Evolutionary conservation across 2,329 filamentous ascomycete genomes (phyloP).

Genomic region (Alternaria triticina): DNA sequence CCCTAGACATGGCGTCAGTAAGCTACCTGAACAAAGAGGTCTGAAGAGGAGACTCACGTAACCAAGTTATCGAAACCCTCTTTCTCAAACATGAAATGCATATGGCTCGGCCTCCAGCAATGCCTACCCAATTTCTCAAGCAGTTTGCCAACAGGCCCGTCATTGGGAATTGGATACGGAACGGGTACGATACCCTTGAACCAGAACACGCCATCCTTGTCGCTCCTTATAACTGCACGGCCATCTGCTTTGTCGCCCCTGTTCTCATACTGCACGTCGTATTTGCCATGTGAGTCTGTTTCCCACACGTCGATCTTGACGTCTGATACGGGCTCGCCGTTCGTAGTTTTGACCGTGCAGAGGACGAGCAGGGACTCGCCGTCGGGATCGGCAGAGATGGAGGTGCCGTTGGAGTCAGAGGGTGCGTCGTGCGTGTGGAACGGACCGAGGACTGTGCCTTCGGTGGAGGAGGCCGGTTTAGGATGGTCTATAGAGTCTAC

Average conservation of each 20-base stretch:
- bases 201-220: slow-evolving; percentile 78
- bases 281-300: slow-evolving; percentile 79
- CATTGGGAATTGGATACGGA: slow-evolving; percentile 82
- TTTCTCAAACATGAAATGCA: slow-evolving; percentile 70
- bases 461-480: slow-evolving; percentile 72
- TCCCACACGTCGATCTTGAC: slow-evolving; percentile 86
- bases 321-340: slow-evolving; percentile 66
- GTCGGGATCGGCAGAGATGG: slow-evolving; percentile 71
- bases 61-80: slow-evolving; percentile 70
- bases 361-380: slow-evolving; percentile 75
- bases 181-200: slow-evolving; percentile 86
- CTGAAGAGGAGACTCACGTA: slow-evolving; percentile 67
- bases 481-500: slow-evolving; percentile 86
- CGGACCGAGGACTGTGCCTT: slow-evolving; percentile 80
- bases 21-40: not conserved
- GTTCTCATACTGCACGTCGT: slow-evolving; percentile 78
- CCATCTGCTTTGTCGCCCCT: slow-evolving; percentile 69
- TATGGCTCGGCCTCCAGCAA: slow-evolving; percentile 48
- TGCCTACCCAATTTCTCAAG: slow-evolving; percentile 38
- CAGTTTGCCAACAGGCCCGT: slow-evolving; percentile 69
- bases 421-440: slow-evolving; percentile 84
- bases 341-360: slow-evolving; percentile 72
- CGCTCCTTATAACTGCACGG: slow-evolving; percentile 72
- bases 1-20: slow-evolving; percentile 54
- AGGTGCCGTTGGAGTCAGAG: slow-evolving; percentile 60